These are phyloP conservation scores for Gypsophila paniculata DNA, from an alignment of 179 eudicot species.

Conservation along the genomic window DNA sequence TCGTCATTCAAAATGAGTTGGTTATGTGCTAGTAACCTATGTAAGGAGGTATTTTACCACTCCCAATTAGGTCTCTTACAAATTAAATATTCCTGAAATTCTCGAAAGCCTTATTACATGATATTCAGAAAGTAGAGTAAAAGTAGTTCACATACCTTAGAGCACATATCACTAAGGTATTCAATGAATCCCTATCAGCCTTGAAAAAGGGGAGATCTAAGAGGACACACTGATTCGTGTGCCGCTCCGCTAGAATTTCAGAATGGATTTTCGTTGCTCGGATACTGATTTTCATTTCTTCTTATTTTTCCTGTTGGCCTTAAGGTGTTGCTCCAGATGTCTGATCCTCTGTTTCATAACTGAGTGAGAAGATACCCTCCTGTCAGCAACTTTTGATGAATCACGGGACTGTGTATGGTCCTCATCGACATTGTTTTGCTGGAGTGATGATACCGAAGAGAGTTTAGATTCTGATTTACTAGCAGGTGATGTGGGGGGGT, in stretches of 20 bases:
- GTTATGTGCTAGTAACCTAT: too few relatives aligned
- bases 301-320: conserved; percentile 19
- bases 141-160: background rate
- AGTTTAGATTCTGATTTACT: background rate
- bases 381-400: conserved; percentile 16
- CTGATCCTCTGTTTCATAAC: conserved; percentile 26
- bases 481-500: conserved; percentile 10
- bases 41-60: too few relatives aligned
- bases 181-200: background rate
- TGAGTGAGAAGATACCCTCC: conserved; percentile 13
- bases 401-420: conserved; percentile 14
- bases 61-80: too few relatives aligned
- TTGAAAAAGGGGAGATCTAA: background rate
- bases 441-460: conserved; percentile 6
- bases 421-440: background rate
- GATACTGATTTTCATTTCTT: conserved; percentile 3
- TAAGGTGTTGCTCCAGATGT: conserved; percentile 22
- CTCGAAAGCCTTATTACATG: background rate
- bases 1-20: too few relatives aligned
- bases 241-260: background rate
- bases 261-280: background rate
- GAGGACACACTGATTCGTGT: too few relatives aligned
- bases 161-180: background rate
- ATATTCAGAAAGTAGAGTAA: background rate
- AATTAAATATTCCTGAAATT: background rate